Base-by-base conservation (phyloP, 2,329 filamentous ascomycete species). In the Cucurbitaria berberidis region DNA sequence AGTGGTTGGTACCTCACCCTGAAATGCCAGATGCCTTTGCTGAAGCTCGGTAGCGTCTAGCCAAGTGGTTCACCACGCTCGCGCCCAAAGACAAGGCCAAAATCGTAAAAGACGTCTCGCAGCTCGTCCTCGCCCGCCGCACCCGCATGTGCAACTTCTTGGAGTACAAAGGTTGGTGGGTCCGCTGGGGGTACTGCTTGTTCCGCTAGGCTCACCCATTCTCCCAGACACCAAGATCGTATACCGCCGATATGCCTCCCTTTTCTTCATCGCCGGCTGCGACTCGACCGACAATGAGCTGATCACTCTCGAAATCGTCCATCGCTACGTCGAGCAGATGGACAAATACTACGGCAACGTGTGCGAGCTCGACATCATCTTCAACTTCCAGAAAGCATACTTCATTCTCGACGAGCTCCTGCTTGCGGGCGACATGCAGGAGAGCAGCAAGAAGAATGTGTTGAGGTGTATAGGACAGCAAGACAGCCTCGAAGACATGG, bases 331-430 rank as follows among this genome's bases (percentile, higher is more conserved):
- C 73, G 95, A 99, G 78, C 95, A 99, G 80, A 99, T 99, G 95
- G 95, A 99, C 84, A 99, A 99, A 78, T 99, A 99, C 82, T 99
- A 98, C 77, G 95, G 95, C 77, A 99, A 99, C 77, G 95, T 99
- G 55, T 99, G 95, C 87, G 95, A 99, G 81, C 86, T 99, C 62
- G 93, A 98, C 77, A 97, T 98, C 78, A 99, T 99, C 77, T 99
- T 99, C 85, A 98, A 96, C 76, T 99, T 99, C 77, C 96, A 96
- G 68, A 99, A 99, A 78, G 95, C 95, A 55, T 99, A 99, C 78
- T 99, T 98, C 78, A 99, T 99, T 66, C 86, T 99, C 41, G 95
- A 99, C 75, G 95, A 99, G 80, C 84, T 99, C 57, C 82, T 99
- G 62, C 83, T 99, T 64, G 95, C 95, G 5, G 95, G 95, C 55